Evolutionary conservation across 805 yeast species (phyloP).

Genomic region (Metschnikowia vanudenii): DNA sequence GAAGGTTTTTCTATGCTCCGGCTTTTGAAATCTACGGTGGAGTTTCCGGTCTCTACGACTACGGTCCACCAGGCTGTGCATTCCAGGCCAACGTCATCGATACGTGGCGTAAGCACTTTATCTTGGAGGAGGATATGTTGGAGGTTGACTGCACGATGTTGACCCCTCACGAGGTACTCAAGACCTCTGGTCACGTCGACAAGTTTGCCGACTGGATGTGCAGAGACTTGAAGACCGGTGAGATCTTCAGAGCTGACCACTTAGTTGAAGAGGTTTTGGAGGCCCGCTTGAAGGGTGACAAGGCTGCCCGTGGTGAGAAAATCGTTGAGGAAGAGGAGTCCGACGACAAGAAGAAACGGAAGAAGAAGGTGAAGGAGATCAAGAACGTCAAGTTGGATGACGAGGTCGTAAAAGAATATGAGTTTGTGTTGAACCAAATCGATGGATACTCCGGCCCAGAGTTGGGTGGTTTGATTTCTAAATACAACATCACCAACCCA

Average conservation of each 20-base stretch:
- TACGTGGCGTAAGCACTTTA: conserved; percentile 96
- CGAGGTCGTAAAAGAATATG: conserved; percentile 73
- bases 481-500: conserved; percentile 87
- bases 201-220: conserved; percentile 99
- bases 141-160: conserved; percentile 98
- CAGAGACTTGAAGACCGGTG: conserved; percentile 92
- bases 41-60: conserved; percentile 95
- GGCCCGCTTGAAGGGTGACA: conserved; percentile 93
- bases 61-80: conserved; percentile 99
- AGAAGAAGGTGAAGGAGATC: conserved; percentile 85
- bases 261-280: conserved; percentile 96
- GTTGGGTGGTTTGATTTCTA: conserved; percentile 82
- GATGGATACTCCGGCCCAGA: conserved; percentile 94
- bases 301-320: conserved; percentile 87
- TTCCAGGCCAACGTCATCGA: conserved; percentile 94
- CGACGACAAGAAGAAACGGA: conserved; percentile 69
- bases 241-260: conserved; percentile 98
- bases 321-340: conserved; percentile 49
- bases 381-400: conserved; percentile 89
- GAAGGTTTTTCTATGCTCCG: conserved; percentile 97
- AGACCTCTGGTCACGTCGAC: conserved; percentile 99
- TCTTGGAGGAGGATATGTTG: conserved; percentile 96
- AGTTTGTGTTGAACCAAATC: conserved; percentile 82
- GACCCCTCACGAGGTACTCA: conserved; percentile 95
- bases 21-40: conserved; percentile 98